Conservation (phyloP, 2,329 filamentous ascomycete species). For the Colletotrichum limetticola region DNA sequence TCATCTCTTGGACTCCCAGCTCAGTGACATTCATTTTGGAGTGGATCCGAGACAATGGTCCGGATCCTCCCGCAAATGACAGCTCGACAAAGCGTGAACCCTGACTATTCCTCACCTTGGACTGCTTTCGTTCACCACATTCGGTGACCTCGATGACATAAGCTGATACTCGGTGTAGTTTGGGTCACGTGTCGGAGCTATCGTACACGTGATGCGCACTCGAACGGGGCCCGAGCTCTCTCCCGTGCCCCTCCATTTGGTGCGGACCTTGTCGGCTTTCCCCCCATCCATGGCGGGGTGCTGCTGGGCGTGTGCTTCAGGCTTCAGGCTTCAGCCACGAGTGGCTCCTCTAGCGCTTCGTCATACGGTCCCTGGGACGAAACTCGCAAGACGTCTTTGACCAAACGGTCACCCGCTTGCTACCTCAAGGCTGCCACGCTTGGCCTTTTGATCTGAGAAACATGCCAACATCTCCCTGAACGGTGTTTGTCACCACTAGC, state of each 20-base stretch:
- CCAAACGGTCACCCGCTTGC: conserved; percentile 8
- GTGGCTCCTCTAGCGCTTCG: conserved; percentile 33
- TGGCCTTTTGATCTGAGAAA: conserved; percentile 1
- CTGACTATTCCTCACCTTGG: not conserved
- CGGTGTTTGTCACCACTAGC: conserved; percentile 19
- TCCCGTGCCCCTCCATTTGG: conserved; percentile 23
- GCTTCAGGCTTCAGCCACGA: conserved; percentile 23
- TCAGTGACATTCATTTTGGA: not conserved
- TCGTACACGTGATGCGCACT: not conserved
- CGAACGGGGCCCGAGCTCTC: conserved; percentile 9
- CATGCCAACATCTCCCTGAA: conserved; percentile 25
- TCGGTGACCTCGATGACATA: too few species aligned
- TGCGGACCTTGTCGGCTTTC: conserved; percentile 22
- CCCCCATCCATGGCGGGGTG: conserved; percentile 27
- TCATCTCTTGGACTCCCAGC: not conserved
- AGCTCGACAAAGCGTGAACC: not conserved
- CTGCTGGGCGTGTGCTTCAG: not conserved
- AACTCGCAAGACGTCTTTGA: conserved; percentile 27
- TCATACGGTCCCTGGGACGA: conserved; percentile 31
- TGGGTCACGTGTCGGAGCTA: not conserved
- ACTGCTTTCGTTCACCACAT: too few species aligned
- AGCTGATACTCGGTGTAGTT: accelerated
- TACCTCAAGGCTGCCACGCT: conserved; percentile 29
- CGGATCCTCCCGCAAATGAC: conserved; percentile 9
- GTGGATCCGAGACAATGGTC: not conserved